phyloP scores from a whole-genome alignment of 192 early-diverging fungal genomes.

The Backusella tarrabulga region DNA sequence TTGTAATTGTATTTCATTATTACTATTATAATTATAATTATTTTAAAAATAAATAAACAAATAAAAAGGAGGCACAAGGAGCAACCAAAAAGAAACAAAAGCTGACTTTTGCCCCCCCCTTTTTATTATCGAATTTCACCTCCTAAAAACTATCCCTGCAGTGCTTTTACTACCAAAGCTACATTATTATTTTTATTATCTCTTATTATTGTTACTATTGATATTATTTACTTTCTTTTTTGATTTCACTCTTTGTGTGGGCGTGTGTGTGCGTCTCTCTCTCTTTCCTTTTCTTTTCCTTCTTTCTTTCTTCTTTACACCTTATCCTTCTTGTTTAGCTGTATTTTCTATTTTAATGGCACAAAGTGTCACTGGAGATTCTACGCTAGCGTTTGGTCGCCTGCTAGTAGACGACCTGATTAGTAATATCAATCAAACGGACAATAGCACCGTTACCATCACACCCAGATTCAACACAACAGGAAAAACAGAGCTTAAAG shows the following conservation, averaged over 20 bases:
- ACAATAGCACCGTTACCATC: slow-evolving; percentile 20
- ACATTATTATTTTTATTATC: not conserved
- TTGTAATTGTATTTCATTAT: slow-evolving; percentile 8
- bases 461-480: slow-evolving; percentile 23
- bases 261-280: not conserved
- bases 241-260: not conserved
- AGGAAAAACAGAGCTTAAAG: slow-evolving; percentile 24
- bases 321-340: not conserved
- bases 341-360: slow-evolving; percentile 2
- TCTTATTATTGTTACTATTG: not conserved
- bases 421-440: slow-evolving; percentile 21
- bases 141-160: not conserved
- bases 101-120: not conserved
- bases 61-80: not conserved
- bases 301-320: not conserved
- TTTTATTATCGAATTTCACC: not conserved
- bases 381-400: slow-evolving; percentile 15
- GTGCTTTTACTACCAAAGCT: not conserved
- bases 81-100: not conserved
- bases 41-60: slow-evolving; percentile 1
- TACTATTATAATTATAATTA: not conserved
- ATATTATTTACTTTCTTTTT: too few species aligned
- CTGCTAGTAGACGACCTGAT: slow-evolving; percentile 5
- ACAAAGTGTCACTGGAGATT: not conserved
- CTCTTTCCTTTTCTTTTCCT: slow-evolving; percentile 6